Percentiles rank a stretch among this genome's conserved stretches.
Evolutionary conservation across 176 grass and related monocot genomes (phyloP).

Genomic region (Juncus inflexus): DNA sequence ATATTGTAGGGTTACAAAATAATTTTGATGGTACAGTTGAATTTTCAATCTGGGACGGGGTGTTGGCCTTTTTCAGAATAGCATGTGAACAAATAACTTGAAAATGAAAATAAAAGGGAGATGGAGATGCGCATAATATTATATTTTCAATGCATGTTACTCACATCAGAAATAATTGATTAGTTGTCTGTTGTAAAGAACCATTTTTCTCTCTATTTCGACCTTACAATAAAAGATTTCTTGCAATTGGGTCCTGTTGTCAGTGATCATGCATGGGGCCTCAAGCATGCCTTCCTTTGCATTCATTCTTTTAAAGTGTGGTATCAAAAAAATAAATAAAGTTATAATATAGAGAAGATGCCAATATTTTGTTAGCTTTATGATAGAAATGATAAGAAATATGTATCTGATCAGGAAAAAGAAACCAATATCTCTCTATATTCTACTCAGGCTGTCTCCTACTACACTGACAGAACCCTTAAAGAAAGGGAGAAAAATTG

Average conservation of each 20-base stretch:
- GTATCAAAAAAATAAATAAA: not conserved
- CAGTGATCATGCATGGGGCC: constrained; percentile 14
- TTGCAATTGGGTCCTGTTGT: not conserved
- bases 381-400: not conserved
- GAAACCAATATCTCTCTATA: constrained; percentile 23
- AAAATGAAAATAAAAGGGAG: constrained; percentile 26
- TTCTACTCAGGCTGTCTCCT: constrained; percentile 32
- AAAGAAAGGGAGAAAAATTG: constrained; percentile 5
- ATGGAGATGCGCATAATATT: constrained; percentile 29
- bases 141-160: constrained; percentile 29
- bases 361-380: not conserved
- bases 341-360: not conserved
- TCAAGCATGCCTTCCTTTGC: constrained; percentile 18
- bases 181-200: constrained; percentile 14
- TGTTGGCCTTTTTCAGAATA: constrained; percentile 24
- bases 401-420: constrained; percentile 17
- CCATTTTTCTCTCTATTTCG: constrained; percentile 17
- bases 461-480: constrained; percentile 31
- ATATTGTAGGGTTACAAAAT: not conserved
- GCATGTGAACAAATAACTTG: constrained; percentile 30
- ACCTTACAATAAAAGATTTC: constrained; percentile 7
- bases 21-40: not conserved
- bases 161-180: constrained; percentile 30
- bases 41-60: constrained; percentile 19
- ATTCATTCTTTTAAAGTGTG: constrained; percentile 12